phyloP scores from a whole-genome alignment of 495 filamentous ascomycete species.

The Penicillium cosmopolitanum region DNA sequence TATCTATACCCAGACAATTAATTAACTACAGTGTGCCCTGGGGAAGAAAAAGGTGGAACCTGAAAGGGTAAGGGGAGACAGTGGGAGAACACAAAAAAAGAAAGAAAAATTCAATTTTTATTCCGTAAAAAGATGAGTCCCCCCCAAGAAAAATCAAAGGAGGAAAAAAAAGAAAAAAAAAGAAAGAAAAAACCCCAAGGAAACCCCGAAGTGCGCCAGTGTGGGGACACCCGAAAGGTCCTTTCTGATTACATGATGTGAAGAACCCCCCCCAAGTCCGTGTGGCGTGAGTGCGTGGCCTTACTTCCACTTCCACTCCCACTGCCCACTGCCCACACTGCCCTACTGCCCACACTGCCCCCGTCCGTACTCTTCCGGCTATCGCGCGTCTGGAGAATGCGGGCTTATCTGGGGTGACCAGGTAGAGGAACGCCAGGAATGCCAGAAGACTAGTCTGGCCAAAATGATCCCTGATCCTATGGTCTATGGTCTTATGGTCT shows the following conservation, averaged over 20 bases:
- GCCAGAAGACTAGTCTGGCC: background rate
- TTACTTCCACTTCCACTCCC: background rate
- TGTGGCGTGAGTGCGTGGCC: slow-evolving; percentile 37
- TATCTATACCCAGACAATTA: background rate
- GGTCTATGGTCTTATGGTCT: no score
- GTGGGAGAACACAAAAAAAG: slow-evolving; percentile 11
- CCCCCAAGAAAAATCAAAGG: slow-evolving; percentile 3
- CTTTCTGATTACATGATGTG: slow-evolving; percentile 27
- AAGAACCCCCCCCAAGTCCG: slow-evolving; percentile 23
- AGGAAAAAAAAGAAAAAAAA: slow-evolving; percentile 21
- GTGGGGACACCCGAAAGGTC: slow-evolving; percentile 30
- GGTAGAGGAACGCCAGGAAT: background rate
- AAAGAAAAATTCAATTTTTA: slow-evolving; percentile 9
- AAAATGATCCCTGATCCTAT: no score
- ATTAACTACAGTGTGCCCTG: background rate
- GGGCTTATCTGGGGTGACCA: slow-evolving; percentile 8
- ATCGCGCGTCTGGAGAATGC: slow-evolving; percentile 31
- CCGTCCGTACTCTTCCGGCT: slow-evolving; percentile 23
- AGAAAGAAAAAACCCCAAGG: slow-evolving; percentile 29
- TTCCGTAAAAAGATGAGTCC: background rate
- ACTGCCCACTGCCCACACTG: background rate
- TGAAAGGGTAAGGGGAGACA: background rate
- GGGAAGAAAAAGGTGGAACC: background rate
- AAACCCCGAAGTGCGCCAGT: slow-evolving; percentile 11
- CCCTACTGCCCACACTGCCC: background rate